These are phyloP conservation scores for Apiospora saccharicola DNA, from an alignment of 2,329 filamentous ascomycete genomes.

Conservation along the genomic window DNA sequence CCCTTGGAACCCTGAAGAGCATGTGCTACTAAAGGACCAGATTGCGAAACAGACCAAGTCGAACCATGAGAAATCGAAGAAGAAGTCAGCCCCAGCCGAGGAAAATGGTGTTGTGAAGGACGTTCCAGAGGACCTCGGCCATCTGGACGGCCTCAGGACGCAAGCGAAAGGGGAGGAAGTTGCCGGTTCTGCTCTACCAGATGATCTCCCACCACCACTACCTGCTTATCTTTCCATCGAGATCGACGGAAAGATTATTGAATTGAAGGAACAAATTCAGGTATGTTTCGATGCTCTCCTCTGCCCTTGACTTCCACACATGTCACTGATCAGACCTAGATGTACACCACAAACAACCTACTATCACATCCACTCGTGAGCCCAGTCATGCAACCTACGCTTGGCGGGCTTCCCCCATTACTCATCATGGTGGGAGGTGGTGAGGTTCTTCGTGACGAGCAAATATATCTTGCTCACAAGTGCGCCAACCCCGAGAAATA, in stretches of 20 bases:
- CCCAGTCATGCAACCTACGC: constrained; percentile 83
- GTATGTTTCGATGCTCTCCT: constrained; percentile 50
- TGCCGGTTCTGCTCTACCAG: constrained; percentile 25
- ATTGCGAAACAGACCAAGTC: constrained; percentile 51
- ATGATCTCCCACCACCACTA: constrained; percentile 23
- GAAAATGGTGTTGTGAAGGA: constrained; percentile 30
- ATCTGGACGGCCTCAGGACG: constrained; percentile 26
- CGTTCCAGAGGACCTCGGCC: constrained; percentile 32
- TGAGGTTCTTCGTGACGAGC: constrained; percentile 90
- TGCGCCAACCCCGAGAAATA: constrained; percentile 85
- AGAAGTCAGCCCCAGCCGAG: constrained; percentile 47
- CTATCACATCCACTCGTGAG: constrained; percentile 89
- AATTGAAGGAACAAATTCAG: constrained; percentile 92
- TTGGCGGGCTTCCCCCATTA: constrained; percentile 88
- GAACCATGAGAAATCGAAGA: constrained; percentile 43
- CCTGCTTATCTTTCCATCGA: constrained; percentile 62
- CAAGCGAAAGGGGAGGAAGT: constrained; percentile 23
- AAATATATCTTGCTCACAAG: constrained; percentile 95
- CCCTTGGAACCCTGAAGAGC: constrained; percentile 82
- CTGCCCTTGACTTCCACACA: too few relatives aligned
- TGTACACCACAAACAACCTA: constrained; percentile 84
- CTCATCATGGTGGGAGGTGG: constrained; percentile 88
- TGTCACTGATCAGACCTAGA: constrained; percentile 44
- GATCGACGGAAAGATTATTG: constrained; percentile 74
- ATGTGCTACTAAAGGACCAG: constrained; percentile 60